Evolutionary conservation across 108 stramenopile species (phyloP), one percentile per base, ranked within the genome.

Genomic region (Cyclotella baltica): DNA sequence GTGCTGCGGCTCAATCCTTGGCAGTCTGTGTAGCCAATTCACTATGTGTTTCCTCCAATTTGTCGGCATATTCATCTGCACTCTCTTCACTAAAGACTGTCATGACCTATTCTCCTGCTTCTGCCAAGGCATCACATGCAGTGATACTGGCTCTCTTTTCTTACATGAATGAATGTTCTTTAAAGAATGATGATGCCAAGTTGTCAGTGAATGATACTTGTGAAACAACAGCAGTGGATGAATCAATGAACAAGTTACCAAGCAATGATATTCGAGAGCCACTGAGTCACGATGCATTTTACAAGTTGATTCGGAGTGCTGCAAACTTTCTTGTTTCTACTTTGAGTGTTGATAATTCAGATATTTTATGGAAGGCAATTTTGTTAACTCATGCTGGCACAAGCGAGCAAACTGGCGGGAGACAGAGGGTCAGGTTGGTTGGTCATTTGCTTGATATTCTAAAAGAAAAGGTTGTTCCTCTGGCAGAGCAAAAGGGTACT

Each of bases 331-430:
- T 91, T 15, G 48, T 86, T 37, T 31, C 79, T 28, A 64, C 20
- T 25, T 52, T 74, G 4, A 58, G 30, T 30, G 16, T 30, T 64
- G 50, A 40, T 11, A 51, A 70, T 57, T 19, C 62, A 15, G 58
- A 73, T 56, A 47, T 65, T 18, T 38, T 91, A 53, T 83, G 84
- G 28, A 82, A 70, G 59, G 81, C 80, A 20, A 33, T 89, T 58
- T 55, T 93, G 18, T 77, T 95, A 77, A 78, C 84, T 72, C 94
- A 95, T 69, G 77, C 72, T 1, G 89, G 90, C 65, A 78, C 66
- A 27, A 63, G 52, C 35, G 66, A 51, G 69, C 63, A n/a, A 29
- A 58, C 73, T 19, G 76, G 70, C 61, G 76, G 70, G n/a, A 76
- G 34, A 51, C 75, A 81, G 50, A 67, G 84, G 36, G 47, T 80